Percentiles rank a stretch among this genome's conserved stretches.
Evolutionary conservation across 495 filamentous ascomycete genomes (phyloP).

Genomic region (Lophium mytilinum): DNA sequence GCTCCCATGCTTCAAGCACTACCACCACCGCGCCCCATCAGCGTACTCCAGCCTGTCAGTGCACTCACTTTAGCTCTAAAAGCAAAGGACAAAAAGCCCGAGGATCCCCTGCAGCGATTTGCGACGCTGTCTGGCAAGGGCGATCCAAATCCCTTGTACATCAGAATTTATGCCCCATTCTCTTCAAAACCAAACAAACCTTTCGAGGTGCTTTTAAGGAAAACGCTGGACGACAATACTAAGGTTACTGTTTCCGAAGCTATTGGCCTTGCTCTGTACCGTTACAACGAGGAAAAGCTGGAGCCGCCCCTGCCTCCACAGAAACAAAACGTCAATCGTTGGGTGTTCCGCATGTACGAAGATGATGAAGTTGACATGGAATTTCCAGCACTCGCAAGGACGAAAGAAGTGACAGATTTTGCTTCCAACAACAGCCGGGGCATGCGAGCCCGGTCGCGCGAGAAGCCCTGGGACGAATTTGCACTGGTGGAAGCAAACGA

Average conservation of each 20-base stretch:
- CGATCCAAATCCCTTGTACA: constrained; percentile 68
- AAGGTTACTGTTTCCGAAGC: constrained; percentile 73
- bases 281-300: constrained; percentile 73
- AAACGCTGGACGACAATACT: constrained; percentile 65
- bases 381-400: constrained; percentile 78
- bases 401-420: constrained; percentile 71
- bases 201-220: constrained; percentile 69
- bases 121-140: constrained; percentile 81
- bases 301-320: constrained; percentile 60
- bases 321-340: constrained; percentile 80
- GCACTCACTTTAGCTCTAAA: constrained; percentile 63
- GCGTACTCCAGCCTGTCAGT: constrained; percentile 68
- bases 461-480: constrained; percentile 89
- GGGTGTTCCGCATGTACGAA: constrained; percentile 91
- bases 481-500: constrained; percentile 76
- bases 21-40: constrained; percentile 85
- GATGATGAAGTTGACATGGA: constrained; percentile 94
- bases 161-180: constrained; percentile 84
- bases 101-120: constrained; percentile 76
- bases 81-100: constrained; percentile 69
- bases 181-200: constrained; percentile 50
- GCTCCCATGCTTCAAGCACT: constrained; percentile 63
- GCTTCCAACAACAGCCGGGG: constrained; percentile 81
- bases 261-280: constrained; percentile 81
- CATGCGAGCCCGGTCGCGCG: constrained; percentile 60